Percentiles rank a stretch among this genome's conserved stretches.
These are phyloP conservation scores for Trichomonas vaginalis DNA, from an alignment of 208 protist genomes.

Conservation along the genomic window DNA sequence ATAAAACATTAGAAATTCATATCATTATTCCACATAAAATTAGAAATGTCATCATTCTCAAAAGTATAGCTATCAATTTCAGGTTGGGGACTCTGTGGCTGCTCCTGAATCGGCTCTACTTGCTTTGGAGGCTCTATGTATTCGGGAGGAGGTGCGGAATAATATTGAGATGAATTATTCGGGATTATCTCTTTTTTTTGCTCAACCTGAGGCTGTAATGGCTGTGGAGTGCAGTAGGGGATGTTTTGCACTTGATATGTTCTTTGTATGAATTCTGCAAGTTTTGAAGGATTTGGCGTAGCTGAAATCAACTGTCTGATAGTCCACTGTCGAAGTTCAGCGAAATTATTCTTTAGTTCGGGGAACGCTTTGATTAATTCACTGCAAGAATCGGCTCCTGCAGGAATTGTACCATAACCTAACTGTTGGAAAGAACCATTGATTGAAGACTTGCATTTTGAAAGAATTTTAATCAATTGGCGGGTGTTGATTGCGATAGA, in stretches of 20 bases:
- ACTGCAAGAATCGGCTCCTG: background rate
- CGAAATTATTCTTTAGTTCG: background rate
- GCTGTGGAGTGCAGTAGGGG: background rate
- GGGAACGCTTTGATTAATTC: background rate
- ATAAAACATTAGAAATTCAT: too few species aligned
- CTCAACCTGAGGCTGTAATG: background rate
- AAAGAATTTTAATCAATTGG: background rate
- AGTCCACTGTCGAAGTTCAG: background rate
- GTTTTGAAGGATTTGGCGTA: background rate
- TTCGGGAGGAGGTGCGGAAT: background rate
- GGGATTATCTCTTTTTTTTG: too few species aligned
- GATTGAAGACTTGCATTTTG: conserved; percentile 14
- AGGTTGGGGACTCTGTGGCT: background rate
- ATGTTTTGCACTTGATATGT: too few species aligned
- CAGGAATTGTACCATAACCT: background rate
- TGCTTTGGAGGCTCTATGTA: background rate
- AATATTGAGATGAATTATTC: background rate
- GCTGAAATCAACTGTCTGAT: background rate
- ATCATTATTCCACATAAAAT: too few species aligned
- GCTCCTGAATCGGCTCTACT: background rate
- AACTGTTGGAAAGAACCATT: background rate
- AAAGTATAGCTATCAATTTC: background rate
- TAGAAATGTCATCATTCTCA: background rate
- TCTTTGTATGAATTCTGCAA: background rate
- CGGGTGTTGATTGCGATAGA: background rate